A percentile compares a stretch with the other conserved stretches of the same genome.
Evolutionary conservation across 2,329 filamentous ascomycete genomes (phyloP).

Genomic region (Monosporascus sp.): DNA sequence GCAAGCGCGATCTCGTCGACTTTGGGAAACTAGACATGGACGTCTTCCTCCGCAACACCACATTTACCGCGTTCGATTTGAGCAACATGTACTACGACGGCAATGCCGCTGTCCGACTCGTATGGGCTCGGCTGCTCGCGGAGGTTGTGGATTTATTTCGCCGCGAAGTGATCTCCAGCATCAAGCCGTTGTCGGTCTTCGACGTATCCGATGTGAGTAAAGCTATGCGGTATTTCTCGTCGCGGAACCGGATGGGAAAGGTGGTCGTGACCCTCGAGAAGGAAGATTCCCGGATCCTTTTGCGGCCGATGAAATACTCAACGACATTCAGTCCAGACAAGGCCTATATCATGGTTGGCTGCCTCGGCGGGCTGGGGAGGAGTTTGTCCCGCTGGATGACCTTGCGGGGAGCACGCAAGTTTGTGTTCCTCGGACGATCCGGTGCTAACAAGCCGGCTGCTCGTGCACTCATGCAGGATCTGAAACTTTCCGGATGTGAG

Average conservation of each 20-base stretch:
- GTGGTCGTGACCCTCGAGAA: neutral
- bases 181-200: slow-evolving; percentile 10
- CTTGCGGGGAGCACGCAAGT: neutral
- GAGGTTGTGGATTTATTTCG: neutral
- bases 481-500: slow-evolving; percentile 13
- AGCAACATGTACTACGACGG: neutral
- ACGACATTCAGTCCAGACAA: neutral
- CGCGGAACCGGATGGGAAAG: neutral
- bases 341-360: neutral
- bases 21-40: neutral
- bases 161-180: slow-evolving; percentile 9
- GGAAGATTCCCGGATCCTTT: neutral
- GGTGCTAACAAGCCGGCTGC: slow-evolving; percentile 7
- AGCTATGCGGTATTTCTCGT: neutral
- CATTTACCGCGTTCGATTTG: neutral
- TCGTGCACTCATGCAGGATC: slow-evolving; percentile 3
- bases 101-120: neutral
- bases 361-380: neutral
- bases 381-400: neutral
- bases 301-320: neutral
- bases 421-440: slow-evolving; percentile 16
- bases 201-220: neutral
- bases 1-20: neutral
- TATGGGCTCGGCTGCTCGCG: neutral
- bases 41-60: neutral